Evolutionary conservation across 2,329 filamentous ascomycete genomes (phyloP).

Genomic region (Scortechinia acanthostroma): DNA sequence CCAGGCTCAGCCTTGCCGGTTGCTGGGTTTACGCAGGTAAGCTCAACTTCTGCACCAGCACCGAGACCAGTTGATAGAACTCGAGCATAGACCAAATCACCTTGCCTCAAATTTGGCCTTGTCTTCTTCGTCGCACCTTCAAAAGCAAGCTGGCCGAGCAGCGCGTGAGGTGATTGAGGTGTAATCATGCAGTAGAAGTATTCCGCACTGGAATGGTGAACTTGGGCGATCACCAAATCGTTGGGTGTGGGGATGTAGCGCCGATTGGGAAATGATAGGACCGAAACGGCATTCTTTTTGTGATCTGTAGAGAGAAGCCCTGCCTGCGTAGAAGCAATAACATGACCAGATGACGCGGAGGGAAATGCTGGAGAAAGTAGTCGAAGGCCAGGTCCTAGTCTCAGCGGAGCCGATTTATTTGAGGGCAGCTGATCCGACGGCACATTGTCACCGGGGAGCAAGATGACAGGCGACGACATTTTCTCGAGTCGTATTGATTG

Average conservation of each 20-base stretch:
- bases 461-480: slow-evolving; percentile 34
- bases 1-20: slow-evolving; percentile 54
- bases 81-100: slow-evolving; percentile 62
- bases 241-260: slow-evolving; percentile 52
- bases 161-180: slow-evolving; percentile 28
- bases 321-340: slow-evolving; percentile 40
- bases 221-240: slow-evolving; percentile 63
- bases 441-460: slow-evolving; percentile 58
- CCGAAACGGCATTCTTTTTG: slow-evolving; percentile 40
- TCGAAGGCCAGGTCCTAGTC: slow-evolving; percentile 56
- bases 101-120: slow-evolving; percentile 51
- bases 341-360: slow-evolving; percentile 13
- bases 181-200: slow-evolving; percentile 57
- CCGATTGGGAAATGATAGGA: not conserved
- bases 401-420: slow-evolving; percentile 40
- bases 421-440: slow-evolving; percentile 40
- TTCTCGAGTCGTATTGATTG: too few relatives aligned
- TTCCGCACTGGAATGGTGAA: slow-evolving; percentile 53
- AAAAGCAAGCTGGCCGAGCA: slow-evolving; percentile 61
- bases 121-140: slow-evolving; percentile 68
- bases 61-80: slow-evolving; percentile 37
- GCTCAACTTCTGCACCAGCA: slow-evolving; percentile 56
- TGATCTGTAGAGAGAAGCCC: slow-evolving; percentile 39
- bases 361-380: slow-evolving; percentile 41
- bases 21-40: slow-evolving; percentile 61